These are phyloP conservation scores for Kockovaella imperatae DNA, from an alignment of 768 basidiomycete genomes.

Conservation along the genomic window DNA sequence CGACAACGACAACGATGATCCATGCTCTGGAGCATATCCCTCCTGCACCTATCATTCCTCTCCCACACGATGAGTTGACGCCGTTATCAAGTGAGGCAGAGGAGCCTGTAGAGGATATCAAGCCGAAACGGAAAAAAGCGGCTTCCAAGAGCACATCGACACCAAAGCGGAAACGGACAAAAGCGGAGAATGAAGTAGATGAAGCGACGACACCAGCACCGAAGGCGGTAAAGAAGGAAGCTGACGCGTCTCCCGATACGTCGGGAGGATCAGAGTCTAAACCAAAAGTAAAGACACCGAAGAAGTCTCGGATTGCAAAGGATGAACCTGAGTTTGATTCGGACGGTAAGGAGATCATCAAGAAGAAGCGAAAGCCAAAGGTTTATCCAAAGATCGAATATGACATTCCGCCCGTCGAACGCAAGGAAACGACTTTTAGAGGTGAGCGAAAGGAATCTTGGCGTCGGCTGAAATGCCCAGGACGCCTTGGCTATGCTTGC, in stretches of 20 bases:
- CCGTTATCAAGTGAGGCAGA: conserved; percentile 5
- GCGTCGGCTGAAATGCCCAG: conserved; percentile 31
- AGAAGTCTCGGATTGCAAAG: conserved; percentile 30
- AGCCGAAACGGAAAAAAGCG: conserved; percentile 1
- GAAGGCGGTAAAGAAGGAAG: conserved; percentile 11
- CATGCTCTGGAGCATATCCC: conserved; percentile 28
- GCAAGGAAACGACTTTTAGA: conserved; percentile 60
- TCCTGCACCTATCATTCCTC: not conserved
- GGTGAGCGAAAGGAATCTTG: conserved; percentile 16
- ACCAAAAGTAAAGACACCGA: conserved; percentile 27
- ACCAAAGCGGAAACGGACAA: conserved; percentile 4
- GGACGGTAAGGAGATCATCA: conserved; percentile 38
- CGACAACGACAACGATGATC: conserved; percentile 13
- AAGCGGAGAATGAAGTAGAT: not conserved
- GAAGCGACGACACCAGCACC: conserved; percentile 4
- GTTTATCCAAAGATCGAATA: conserved; percentile 48
- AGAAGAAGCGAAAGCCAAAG: conserved; percentile 40
- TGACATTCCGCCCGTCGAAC: conserved; percentile 63
- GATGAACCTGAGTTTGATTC: conserved; percentile 37
- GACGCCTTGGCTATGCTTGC: conserved; percentile 51
- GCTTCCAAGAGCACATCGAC: not conserved
- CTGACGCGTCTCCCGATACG: conserved; percentile 1
- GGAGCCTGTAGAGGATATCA: not conserved
- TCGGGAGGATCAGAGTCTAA: conserved; percentile 14
- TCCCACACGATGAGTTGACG: conserved; percentile 18